Evolutionary conservation across 192 early-diverging fungal species (phyloP).

Genomic region (Spinellus fusiger): DNA sequence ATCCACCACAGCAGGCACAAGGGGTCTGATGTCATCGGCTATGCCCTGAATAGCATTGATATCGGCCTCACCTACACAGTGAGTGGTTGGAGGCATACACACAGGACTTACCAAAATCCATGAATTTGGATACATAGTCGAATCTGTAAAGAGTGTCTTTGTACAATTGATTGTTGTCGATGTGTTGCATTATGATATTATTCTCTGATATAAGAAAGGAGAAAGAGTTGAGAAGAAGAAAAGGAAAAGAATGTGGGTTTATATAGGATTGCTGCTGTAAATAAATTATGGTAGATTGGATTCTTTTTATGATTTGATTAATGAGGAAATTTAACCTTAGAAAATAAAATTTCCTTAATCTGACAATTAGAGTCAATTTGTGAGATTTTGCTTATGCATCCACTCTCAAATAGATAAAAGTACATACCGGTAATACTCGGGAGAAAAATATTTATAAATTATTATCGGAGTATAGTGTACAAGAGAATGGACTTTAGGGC

Average conservation of each 20-base stretch:
- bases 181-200: conserved; percentile 38
- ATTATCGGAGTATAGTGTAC: too few species aligned
- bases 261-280: too few species aligned
- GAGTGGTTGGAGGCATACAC: background rate
- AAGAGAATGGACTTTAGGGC: too few species aligned
- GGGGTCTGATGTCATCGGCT: conserved; percentile 52
- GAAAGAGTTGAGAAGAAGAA: background rate
- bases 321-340: too few species aligned
- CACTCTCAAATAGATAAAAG: background rate
- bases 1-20: conserved; percentile 71
- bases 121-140: conserved; percentile 66
- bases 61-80: conserved; percentile 37
- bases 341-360: too few species aligned
- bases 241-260: background rate
- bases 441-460: background rate
- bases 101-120: conserved; percentile 53
- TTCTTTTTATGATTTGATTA: too few species aligned
- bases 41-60: conserved; percentile 63
- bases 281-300: too few species aligned
- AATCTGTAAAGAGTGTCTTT: conserved; percentile 70
- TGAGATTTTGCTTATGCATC: too few species aligned
- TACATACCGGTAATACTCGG: background rate
- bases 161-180: conserved; percentile 66
- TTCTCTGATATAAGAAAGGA: too few species aligned
- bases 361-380: too few species aligned